A percentile compares a stretch with the other conserved stretches of the same genome.
Conservation (phyloP, 2,329 filamentous ascomycete genomes). For the Penicillium sp. region DNA sequence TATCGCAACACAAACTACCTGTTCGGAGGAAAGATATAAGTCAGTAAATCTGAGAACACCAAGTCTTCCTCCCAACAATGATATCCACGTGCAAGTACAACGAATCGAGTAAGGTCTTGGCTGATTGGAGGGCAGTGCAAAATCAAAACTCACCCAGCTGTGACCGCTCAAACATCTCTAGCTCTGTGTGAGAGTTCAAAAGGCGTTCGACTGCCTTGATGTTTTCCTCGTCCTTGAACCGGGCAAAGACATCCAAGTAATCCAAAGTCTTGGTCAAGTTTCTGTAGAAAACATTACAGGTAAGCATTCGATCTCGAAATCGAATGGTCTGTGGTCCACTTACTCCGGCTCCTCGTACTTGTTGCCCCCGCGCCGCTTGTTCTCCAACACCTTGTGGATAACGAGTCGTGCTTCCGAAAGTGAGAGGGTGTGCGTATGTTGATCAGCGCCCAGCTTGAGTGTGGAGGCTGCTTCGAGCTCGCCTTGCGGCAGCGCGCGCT, state of each 20-base stretch:
- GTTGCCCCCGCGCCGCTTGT: slow-evolving; percentile 74
- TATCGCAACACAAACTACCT: slow-evolving; percentile 91
- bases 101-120: neutral
- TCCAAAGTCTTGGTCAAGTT: slow-evolving; percentile 84
- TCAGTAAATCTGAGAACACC: slow-evolving; percentile 1
- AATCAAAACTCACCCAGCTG: slow-evolving; percentile 67
- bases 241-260: slow-evolving; percentile 90
- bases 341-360: slow-evolving; percentile 83
- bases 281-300: slow-evolving; percentile 18
- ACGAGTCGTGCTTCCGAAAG: slow-evolving; percentile 89
- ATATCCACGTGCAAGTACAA: neutral
- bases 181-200: slow-evolving; percentile 69
- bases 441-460: slow-evolving; percentile 89
- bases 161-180: slow-evolving; percentile 90
- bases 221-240: slow-evolving; percentile 93
- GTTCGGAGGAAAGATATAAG: slow-evolving; percentile 11
- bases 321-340: slow-evolving; percentile 34
- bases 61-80: too few relatives aligned
- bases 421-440: slow-evolving; percentile 85
- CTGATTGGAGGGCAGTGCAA: neutral
- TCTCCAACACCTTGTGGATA: slow-evolving; percentile 82
- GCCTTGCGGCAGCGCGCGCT: slow-evolving; percentile 43
- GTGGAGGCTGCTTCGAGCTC: slow-evolving; percentile 83
- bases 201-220: slow-evolving; percentile 91
- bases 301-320: neutral